Evolutionary conservation across 2,329 filamentous ascomycete species (phyloP).

Genomic region (Ceratocystis huliohia): DNA sequence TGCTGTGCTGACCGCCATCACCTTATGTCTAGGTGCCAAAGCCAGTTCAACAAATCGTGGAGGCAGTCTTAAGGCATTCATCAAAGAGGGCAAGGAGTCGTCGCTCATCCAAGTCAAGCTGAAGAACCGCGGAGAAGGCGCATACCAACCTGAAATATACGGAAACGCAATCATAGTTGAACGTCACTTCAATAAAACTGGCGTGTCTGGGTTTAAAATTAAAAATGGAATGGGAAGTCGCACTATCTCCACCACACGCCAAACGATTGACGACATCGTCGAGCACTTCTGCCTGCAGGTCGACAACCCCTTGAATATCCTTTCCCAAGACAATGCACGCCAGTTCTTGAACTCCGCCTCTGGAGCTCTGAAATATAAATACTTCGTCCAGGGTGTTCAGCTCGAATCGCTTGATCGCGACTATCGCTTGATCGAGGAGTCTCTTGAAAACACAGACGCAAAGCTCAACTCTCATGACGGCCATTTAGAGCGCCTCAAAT

Average conservation of each 20-base stretch:
- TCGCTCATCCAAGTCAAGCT: conserved; percentile 69
- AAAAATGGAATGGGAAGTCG: conserved; percentile 55
- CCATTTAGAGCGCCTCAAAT: conserved; percentile 50
- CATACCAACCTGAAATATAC: conserved; percentile 71
- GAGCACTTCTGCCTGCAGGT: conserved; percentile 91
- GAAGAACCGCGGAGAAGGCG: conserved; percentile 77
- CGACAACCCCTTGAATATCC: conserved; percentile 89
- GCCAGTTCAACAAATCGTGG: conserved; percentile 86
- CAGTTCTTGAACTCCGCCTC: conserved; percentile 83
- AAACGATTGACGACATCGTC: conserved; percentile 80
- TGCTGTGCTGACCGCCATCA: conserved; percentile 83
- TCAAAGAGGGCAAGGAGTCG: conserved; percentile 75
- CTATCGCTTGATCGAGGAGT: conserved; percentile 71
- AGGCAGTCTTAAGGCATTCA: conserved; percentile 74
- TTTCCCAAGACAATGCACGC: conserved; percentile 89
- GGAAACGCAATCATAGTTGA: conserved; percentile 83
- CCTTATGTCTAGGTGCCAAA: conserved; percentile 87
- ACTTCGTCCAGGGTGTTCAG: conserved; percentile 89
- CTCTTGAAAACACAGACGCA: conserved; percentile 56
- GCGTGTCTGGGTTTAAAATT: conserved; percentile 72
- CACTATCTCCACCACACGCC: conserved; percentile 67
- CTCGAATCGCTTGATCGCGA: conserved; percentile 85
- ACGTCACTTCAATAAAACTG: conserved; percentile 65
- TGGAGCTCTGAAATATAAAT: conserved; percentile 80
- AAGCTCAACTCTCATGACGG: conserved; percentile 49